These are phyloP conservation scores for Aegilops bicornis DNA, from an alignment of 176 grass and related monocot genomes.

Conservation along the genomic window DNA sequence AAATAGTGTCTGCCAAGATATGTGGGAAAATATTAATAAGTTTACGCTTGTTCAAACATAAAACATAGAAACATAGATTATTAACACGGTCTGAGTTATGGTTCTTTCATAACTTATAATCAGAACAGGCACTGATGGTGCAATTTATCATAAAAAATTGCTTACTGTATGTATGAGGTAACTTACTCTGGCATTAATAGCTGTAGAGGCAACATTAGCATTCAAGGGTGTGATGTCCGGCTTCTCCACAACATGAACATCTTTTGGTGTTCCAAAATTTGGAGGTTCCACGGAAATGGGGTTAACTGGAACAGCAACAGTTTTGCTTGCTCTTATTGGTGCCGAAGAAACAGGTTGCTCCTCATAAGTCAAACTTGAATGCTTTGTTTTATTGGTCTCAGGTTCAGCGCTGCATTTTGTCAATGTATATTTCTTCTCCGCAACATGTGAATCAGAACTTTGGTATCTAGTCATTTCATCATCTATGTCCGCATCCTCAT, in stretches of 20 bases:
- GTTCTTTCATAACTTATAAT: constrained; percentile 16
- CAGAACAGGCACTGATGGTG: not conserved
- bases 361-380: constrained; percentile 39
- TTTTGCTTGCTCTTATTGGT: constrained; percentile 43
- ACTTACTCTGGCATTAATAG: constrained; percentile 63
- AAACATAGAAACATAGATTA: not conserved
- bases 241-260: constrained; percentile 75
- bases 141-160: not conserved
- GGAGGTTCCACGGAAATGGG: constrained; percentile 48
- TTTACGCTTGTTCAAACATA: not conserved
- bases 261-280: constrained; percentile 50
- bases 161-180: not conserved
- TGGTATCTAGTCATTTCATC: constrained; percentile 37
- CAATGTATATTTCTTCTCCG: constrained; percentile 38
- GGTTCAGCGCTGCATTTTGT: constrained; percentile 38
- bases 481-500: constrained; percentile 49
- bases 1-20: not conserved
- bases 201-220: constrained; percentile 28
- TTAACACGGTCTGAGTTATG: not conserved
- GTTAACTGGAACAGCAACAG: constrained; percentile 46
- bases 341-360: constrained; percentile 33
- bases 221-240: constrained; percentile 35
- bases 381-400: constrained; percentile 16
- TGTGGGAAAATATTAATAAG: not conserved
- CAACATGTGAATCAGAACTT: constrained; percentile 37